A percentile compares a stretch with the other conserved stretches of the same genome.
Evolutionary conservation across 192 early-diverging fungal species (phyloP).

Genomic region (Backusella morwellensis): DNA sequence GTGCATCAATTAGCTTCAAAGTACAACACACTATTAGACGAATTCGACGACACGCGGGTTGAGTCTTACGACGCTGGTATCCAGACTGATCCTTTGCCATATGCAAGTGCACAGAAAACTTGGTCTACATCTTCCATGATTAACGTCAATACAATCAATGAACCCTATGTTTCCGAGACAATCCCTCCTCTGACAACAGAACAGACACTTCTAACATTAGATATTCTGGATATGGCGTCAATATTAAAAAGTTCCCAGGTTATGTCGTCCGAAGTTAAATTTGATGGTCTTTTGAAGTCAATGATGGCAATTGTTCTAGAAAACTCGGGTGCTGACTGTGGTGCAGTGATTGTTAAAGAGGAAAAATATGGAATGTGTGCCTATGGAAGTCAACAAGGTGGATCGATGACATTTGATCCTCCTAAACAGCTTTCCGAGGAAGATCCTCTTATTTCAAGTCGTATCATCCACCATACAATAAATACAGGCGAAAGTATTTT

Average conservation of each 20-base stretch:
- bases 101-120: neutral
- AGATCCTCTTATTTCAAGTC: conserved; percentile 30
- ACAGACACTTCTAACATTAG: conserved; percentile 28
- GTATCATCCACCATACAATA: conserved; percentile 30
- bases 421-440: conserved; percentile 24
- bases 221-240: conserved; percentile 34
- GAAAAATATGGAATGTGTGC: conserved; percentile 31
- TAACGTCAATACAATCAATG: conserved; percentile 10
- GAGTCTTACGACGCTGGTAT: conserved; percentile 14
- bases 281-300: conserved; percentile 33
- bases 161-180: conserved; percentile 11
- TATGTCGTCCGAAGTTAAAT: conserved; percentile 36
- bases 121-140: conserved; percentile 21
- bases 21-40: conserved; percentile 9
- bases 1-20: conserved; percentile 21
- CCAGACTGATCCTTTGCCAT: conserved; percentile 30
- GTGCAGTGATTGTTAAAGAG: conserved; percentile 37
- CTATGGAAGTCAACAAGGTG: conserved; percentile 31
- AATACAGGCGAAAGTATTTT: conserved; percentile 31
- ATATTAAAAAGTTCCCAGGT: conserved; percentile 36
- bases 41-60: conserved; percentile 16
- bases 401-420: conserved; percentile 31
- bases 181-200: conserved; percentile 25
- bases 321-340: conserved; percentile 34
- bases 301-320: conserved; percentile 38